phyloP scores from a whole-genome alignment of 306 rosid genomes.

The Pterocarpus macrocarpus region DNA sequence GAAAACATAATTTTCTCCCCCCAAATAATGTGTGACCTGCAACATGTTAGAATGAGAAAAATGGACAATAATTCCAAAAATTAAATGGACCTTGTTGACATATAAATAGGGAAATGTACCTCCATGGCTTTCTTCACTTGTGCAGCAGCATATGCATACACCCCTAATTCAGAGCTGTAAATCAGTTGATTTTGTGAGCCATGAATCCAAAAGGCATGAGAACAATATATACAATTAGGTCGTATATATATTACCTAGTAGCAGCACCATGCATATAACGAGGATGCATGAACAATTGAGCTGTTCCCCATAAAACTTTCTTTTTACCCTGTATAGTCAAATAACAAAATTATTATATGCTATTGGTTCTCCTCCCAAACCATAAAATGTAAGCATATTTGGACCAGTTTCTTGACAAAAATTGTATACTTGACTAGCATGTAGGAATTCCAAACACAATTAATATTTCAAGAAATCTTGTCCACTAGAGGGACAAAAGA shows the following conservation, averaged over 20 bases:
- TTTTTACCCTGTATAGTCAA: conserved; percentile 65
- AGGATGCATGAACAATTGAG: conserved; percentile 95
- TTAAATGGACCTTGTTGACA: conserved; percentile 1
- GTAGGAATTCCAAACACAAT: conserved; percentile 2
- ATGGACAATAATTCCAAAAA: conserved; percentile 23
- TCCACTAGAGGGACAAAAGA: too few relatives aligned
- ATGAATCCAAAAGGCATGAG: conserved; percentile 29
- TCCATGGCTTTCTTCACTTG: conserved; percentile 99
- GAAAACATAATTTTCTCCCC: conserved; percentile 95
- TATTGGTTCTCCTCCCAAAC: conserved; percentile 7
- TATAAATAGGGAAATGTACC: conserved; percentile 54
- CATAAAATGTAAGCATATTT: not conserved
- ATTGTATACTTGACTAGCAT: not conserved
- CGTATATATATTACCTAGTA: conserved; percentile 70
- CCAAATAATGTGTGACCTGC: conserved; percentile 92
- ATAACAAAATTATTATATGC: conserved; percentile 7
- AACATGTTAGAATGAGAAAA: conserved; percentile 43
- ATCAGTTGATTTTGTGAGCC: conserved; percentile 40
- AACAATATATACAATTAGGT: conserved; percentile 1
- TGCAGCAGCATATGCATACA: conserved; percentile 93
- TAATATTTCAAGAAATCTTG: not conserved
- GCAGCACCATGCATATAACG: conserved; percentile 98
- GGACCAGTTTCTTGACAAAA: not conserved
- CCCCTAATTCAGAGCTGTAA: conserved; percentile 85
- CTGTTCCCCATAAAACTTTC: conserved; percentile 93